Evolutionary conservation across 192 early-diverging fungal genomes (phyloP), one percentile per base, ranked within the genome.

Genomic region (Backusella circina): DNA sequence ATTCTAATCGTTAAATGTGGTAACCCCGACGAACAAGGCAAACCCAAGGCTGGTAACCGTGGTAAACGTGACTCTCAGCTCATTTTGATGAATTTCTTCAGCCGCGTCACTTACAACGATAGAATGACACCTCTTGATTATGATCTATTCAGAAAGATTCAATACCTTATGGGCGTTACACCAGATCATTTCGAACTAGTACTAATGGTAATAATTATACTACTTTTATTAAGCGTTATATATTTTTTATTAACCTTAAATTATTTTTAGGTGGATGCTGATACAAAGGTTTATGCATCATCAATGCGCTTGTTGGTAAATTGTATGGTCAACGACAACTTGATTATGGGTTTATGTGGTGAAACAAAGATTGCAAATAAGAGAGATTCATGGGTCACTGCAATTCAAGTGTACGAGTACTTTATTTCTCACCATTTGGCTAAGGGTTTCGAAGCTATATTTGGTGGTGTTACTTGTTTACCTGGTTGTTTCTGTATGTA

Each of bases 401-500:
- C 87, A n/a, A 99, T 99, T 77, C 97, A 98, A 83, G 97, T 99
- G 7, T 99, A 95, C 77, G 97, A 99, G 86, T 99, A 99, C 86
- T 99, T 95, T 80, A 98, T 97, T 71, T 96, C 95, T 41, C 97
- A 99, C 79, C 96, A 99, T 81, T 87, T 98, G 74, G 90, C 91
- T 68, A 95, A 97, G 80, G 93, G 95, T 0, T 99, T 99, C 78
- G 97, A 99, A 85, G 92, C 93, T 6, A 88, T 96, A 32, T 99
- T 97, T 90, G 97, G 97, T 82, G 95, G 95, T 89, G 97, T 99
- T 15, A 99, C 97, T 3, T 99, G 97, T 87, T 79, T 99, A 31
- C 97, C 97, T 35, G 94, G 96, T 77, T 97, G 97, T 82, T 99
- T 99, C 89, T 97, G 94, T 87, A 96, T 96, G 94, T 99, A 97